These are phyloP conservation scores for Umbelopsis sp. DNA, from an alignment of 192 early-diverging fungal species.

Conservation along the genomic window DNA sequence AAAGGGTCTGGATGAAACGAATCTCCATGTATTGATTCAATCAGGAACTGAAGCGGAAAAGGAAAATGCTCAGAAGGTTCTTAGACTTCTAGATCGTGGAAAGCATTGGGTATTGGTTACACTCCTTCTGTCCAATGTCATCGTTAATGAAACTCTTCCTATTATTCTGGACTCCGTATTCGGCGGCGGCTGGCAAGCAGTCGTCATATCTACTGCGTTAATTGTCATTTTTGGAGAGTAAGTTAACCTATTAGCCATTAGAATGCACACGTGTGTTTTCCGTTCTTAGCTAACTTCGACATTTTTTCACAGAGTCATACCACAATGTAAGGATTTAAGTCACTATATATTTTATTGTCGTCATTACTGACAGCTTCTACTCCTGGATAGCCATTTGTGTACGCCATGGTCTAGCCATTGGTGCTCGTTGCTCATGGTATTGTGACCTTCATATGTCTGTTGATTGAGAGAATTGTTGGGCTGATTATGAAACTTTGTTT, in stretches of 20 bases:
- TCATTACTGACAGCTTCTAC: not conserved
- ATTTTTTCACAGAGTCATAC: slow-evolving; percentile 70
- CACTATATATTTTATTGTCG: not conserved
- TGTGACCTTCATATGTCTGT: not conserved
- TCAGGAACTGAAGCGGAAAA: slow-evolving; percentile 76
- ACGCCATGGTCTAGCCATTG: slow-evolving; percentile 88
- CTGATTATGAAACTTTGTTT: slow-evolving; percentile 37
- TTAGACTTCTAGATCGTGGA: slow-evolving; percentile 46
- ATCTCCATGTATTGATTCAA: slow-evolving; percentile 79
- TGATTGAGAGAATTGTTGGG: too few relatives aligned
- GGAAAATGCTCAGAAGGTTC: slow-evolving; percentile 66
- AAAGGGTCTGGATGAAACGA: slow-evolving; percentile 77
- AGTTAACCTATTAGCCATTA: slow-evolving; percentile 23
- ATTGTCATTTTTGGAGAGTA: slow-evolving; percentile 96
- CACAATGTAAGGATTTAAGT: slow-evolving; percentile 52
- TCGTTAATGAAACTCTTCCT: slow-evolving; percentile 94
- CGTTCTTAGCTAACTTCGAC: not conserved
- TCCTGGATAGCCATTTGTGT: slow-evolving; percentile 75
- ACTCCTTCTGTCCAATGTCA: slow-evolving; percentile 87
- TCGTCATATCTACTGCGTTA: slow-evolving; percentile 83
- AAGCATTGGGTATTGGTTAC: slow-evolving; percentile 94
- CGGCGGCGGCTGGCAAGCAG: slow-evolving; percentile 79
- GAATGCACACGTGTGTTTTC: not conserved
- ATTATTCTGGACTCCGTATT: slow-evolving; percentile 80
- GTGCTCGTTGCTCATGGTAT: slow-evolving; percentile 52